A percentile compares a stretch with the other conserved stretches of the same genome.
These are phyloP conservation scores for Paracoccidioides lutzii DNA, from an alignment of 2,329 filamentous ascomycete genomes.

Conservation along the genomic window DNA sequence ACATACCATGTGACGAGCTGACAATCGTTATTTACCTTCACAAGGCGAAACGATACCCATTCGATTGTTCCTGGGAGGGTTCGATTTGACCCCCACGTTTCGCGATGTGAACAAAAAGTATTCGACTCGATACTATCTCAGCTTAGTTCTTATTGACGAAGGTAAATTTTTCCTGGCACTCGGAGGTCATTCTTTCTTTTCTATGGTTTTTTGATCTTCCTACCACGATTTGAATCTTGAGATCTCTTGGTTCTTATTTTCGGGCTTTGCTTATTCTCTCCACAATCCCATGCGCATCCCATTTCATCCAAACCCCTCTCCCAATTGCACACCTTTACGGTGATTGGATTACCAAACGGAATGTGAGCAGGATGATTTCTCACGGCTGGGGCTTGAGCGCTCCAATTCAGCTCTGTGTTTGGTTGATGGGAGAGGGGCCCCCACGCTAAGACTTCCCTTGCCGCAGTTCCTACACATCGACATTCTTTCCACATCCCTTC, in stretches of 20 bases:
- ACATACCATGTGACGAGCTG: background rate
- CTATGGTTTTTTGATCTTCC: background rate
- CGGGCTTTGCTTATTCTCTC: background rate
- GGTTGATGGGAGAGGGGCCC: too few species aligned
- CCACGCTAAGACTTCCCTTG: background rate
- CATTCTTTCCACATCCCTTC: background rate
- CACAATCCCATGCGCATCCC: background rate
- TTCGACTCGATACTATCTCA: conserved; percentile 94
- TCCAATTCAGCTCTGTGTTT: background rate
- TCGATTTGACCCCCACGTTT: conserved; percentile 95
- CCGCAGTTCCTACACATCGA: background rate
- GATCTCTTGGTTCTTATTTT: background rate
- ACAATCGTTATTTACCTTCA: background rate
- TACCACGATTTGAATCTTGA: background rate
- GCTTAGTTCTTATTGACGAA: conserved; percentile 89
- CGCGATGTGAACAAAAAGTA: conserved; percentile 99
- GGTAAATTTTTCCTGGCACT: conserved; percentile 39
- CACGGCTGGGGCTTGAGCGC: background rate
- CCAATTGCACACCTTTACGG: too few species aligned
- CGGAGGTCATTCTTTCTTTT: background rate
- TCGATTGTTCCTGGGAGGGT: conserved; percentile 88
- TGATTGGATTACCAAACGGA: too few species aligned
- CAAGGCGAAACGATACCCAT: conserved; percentile 84
- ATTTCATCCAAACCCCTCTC: background rate
- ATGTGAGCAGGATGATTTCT: too few species aligned